phyloP scores from a whole-genome alignment of 176 grass and related monocot genomes.

The Cenchrus purpureus region DNA sequence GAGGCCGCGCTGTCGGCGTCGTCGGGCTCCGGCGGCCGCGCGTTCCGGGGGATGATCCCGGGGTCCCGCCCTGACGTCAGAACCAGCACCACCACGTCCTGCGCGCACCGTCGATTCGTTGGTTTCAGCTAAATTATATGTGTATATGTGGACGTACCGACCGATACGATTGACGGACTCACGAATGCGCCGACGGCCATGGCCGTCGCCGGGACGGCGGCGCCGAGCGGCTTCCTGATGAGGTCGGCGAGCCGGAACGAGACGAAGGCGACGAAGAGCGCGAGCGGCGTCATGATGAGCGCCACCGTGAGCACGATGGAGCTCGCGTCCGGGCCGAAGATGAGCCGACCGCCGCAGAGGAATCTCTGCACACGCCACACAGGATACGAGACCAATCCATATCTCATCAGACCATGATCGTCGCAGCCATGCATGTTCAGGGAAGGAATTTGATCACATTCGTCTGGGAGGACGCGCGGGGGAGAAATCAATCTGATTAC shows the following conservation, averaged over 20 bases:
- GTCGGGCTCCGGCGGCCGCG: conserved; percentile 66
- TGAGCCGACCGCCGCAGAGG: conserved; percentile 70
- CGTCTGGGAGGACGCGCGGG: too few species aligned
- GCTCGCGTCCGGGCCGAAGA: conserved; percentile 91
- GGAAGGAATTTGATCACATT: too few species aligned
- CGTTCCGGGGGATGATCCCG: conserved; percentile 85
- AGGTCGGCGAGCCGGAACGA: conserved; percentile 62
- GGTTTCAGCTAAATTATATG: background rate
- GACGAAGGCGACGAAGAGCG: conserved; percentile 68
- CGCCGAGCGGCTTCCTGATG: conserved; percentile 56
- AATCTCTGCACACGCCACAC: conserved; percentile 50
- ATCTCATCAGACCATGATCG: background rate
- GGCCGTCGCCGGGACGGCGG: conserved; percentile 59
- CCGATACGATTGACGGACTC: conserved; percentile 30
- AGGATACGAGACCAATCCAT: background rate
- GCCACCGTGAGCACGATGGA: conserved; percentile 79
- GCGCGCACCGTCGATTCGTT: background rate
- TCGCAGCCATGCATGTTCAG: too few species aligned
- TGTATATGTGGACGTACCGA: too few species aligned
- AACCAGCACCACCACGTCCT: conserved; percentile 80
- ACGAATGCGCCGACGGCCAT: conserved; percentile 71
- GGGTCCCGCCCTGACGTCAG: conserved; percentile 85
- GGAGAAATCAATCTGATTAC: conserved; percentile 10
- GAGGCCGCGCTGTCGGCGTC: conserved; percentile 32
- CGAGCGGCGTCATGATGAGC: conserved; percentile 75